phyloP scores from a whole-genome alignment of 331 rosid genomes.

The Quercus phellos region DNA sequence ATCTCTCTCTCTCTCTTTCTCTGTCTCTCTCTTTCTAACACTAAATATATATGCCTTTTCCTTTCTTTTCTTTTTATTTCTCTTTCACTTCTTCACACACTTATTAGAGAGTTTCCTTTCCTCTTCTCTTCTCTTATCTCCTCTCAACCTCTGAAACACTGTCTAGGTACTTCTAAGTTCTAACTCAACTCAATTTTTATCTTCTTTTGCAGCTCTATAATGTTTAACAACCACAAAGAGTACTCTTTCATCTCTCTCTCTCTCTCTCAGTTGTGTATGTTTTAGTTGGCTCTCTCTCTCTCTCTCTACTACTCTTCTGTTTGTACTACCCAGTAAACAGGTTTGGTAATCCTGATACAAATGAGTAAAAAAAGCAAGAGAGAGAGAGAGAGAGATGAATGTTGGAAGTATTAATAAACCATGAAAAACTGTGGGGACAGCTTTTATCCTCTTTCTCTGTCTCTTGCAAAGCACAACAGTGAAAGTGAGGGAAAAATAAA shows the following conservation, averaged over 20 bases:
- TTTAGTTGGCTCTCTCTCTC: not conserved
- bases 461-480: slow-evolving; percentile 23
- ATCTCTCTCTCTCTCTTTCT: slow-evolving; percentile 39
- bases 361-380: slow-evolving; percentile 14
- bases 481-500: not conserved
- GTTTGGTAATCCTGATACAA: slow-evolving; percentile 33
- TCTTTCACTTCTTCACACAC: slow-evolving; percentile 23
- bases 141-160: slow-evolving; percentile 18
- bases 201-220: slow-evolving; percentile 20
- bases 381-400: not conserved
- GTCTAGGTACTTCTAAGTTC: not conserved
- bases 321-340: slow-evolving; percentile 33
- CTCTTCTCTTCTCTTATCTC: not conserved
- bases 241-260: slow-evolving; percentile 19
- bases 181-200: slow-evolving; percentile 1
- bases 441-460: slow-evolving; percentile 40
- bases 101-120: not conserved
- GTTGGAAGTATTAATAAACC: slow-evolving; percentile 18
- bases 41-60: slow-evolving; percentile 3
- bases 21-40: slow-evolving; percentile 23
- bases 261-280: not conserved
- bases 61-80: not conserved
- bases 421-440: slow-evolving; percentile 43
- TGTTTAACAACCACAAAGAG: slow-evolving; percentile 38
- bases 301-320: slow-evolving; percentile 20